Base-by-base conservation (phyloP, 83 land plant genomes). In the Picea mariana region DNA sequence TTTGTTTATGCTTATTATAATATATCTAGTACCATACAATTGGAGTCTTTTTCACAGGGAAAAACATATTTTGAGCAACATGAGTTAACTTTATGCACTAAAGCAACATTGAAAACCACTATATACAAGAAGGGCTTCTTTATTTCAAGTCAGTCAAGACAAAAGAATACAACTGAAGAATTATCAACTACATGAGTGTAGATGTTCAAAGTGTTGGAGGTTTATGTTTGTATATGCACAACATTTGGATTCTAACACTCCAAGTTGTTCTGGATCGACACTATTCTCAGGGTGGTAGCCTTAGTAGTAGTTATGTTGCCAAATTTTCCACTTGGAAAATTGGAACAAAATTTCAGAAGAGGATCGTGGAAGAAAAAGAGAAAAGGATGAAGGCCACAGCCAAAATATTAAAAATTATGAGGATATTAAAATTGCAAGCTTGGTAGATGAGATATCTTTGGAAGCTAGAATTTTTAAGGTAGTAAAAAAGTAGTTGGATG, bases 351-450 rank as follows among this genome's bases (percentile, higher is more conserved):
- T 84, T 87, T 77, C 96, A 96, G 65, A 83, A 85, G 6, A 82
- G 82, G 80, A 88, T 91, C 38, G 93, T 96, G 99, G 88, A 88
- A 77, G 89, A 96, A 0, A 97, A 95, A 83, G 99, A 97, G 61
- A 77, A 86, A 44, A 87, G 99, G 69, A 93, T 93, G 79, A 93
- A 88, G 71, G 89, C 92, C 23, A 93, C 95, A 58, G 81, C 96
- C 20, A 98, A 97, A 86, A 75, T 82, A n/a, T 52, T 97, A 42
- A 89, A 87, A 79, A 87, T 80, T 85, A 97, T 97, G 98, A 88
- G 90, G 68, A 89, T 95, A 5, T 77, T 97, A 58, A 93, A 97
- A 79, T 72, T 95, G 81, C 95, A 95, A 44, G 88, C 98, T 11
- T 97, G 98, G 99, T 96, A 97, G 75, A 80, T 65, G 9, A 81